Percentiles rank a stretch among this genome's conserved stretches.
Evolutionary conservation across 176 grass and related monocot genomes (phyloP).

Genomic region (Cenchrus americanus): DNA sequence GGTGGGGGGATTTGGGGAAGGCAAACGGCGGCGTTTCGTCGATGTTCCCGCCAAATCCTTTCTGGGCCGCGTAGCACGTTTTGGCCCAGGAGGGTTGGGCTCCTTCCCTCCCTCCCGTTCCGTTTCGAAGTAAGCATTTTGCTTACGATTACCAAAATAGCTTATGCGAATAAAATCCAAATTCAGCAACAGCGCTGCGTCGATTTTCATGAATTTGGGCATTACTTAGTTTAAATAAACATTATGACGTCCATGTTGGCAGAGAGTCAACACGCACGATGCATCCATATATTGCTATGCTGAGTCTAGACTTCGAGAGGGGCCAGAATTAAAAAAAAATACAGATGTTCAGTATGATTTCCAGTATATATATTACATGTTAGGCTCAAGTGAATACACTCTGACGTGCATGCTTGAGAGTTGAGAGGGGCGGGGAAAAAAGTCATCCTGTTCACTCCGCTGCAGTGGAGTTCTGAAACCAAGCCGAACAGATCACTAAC

Average conservation of each 20-base stretch:
- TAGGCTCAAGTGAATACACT: neutral
- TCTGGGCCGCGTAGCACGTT: neutral
- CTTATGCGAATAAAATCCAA: neutral
- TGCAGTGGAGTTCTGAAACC: neutral
- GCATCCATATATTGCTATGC: neutral
- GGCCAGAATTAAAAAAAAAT: neutral
- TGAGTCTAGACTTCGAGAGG: neutral
- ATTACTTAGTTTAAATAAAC: neutral
- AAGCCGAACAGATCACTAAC: neutral
- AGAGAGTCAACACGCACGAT: too few relatives aligned
- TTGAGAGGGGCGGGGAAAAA: neutral
- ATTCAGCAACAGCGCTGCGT: neutral
- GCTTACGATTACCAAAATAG: too few relatives aligned
- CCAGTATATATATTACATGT: constrained; percentile 1
- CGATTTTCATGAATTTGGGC: neutral
- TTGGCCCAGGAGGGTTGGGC: neutral
- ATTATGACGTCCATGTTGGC: neutral
- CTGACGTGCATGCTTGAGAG: neutral
- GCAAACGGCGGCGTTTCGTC: neutral
- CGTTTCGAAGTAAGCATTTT: too few relatives aligned
- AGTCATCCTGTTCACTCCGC: neutral
- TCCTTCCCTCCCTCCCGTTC: too few relatives aligned
- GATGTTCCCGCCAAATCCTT: constrained; percentile 48
- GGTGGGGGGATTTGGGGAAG: neutral
- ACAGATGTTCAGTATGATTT: neutral